Evolutionary conservation across 352 stramenopile genomes (phyloP), one percentile per base, ranked within the genome.

Genomic region (Phytophthora sansomeana): DNA sequence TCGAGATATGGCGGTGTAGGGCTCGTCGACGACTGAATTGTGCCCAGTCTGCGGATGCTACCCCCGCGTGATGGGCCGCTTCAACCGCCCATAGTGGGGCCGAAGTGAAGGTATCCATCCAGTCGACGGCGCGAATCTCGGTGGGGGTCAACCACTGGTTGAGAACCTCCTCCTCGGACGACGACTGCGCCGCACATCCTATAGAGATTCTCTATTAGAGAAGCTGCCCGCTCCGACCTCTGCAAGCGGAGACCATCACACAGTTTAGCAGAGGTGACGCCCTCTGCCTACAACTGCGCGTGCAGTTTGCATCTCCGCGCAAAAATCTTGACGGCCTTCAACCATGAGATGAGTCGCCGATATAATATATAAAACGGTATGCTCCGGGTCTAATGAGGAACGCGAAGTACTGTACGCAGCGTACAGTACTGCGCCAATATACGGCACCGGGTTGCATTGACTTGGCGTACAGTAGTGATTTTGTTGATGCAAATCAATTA

Each of bases 291-390:
- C 3, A 24, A 24, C 1, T 24, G 21, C 21, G 21, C 21, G 21
- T 24, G 21, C 21, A 24, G 21, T 24, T 24, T 24, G 3, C 21
- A 24, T 46, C 33, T 39, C 33, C 6, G 32, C 5, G 33, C 2
- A 39, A n/a, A 39, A 39, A 39, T 39, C 33, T 11, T 4, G 3
- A 24, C 21, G 3, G 21, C 21, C 21, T 24, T 24, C 21, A 24
- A 24, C 21, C 21, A 24, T 14, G 33, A 6, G 33, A 39, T 39
- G 33, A 39, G 33, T 14, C 39, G 39, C 39, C 39, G 39, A 46
- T 46, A 46, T 46, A 46, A 46, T 46, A 46, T 46, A 14, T 46
- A 11, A 46, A 26, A 26, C 17, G 39, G 21, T 24, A 24, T 24
- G 21, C 16, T 24, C 39, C 39, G 39, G 3, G 14, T 46, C 21